Base-by-base conservation (phyloP, 805 yeast species). In the Candida manassasensis region DNA sequence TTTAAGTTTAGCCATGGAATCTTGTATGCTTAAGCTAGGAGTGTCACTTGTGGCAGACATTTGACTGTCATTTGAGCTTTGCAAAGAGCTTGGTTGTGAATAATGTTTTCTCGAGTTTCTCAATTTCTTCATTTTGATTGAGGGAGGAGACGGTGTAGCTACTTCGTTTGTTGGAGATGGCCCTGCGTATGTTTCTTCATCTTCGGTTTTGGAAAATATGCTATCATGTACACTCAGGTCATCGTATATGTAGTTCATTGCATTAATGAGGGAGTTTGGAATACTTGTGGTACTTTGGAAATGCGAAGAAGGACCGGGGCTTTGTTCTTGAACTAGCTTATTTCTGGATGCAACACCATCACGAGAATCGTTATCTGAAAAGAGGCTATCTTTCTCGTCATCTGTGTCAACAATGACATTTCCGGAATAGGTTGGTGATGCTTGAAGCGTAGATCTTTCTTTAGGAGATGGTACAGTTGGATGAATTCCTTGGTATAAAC, bases 1-100 rank as follows among this genome's bases (percentile, higher is more conserved):
- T 29, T 43, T 45, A 30, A 55, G 27, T 15, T 45, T 17, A 6
- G 10, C 6, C n/a, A 15, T 27, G 6, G 30, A 27, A 17, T 27
- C 30, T 7, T 16, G 10, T 7, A 27, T 5, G 15, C 30, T 27
- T 27, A 5, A 6, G 5, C n/a, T n/a, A 21, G 25, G 11, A 21
- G 10, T 21, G 10, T 9, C 25, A 21, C 25, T 9, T 6, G 15
- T 27, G 11, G 12, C 30, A n/a, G 17, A 27, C 6, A 5, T 10
- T 16, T 11, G 6, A 27, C 19, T 5, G 15, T 5, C 17, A 13
- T 7, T 13, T 5, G 15, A 9, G 25, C 25, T 21, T 6, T 9
- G 18, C 21, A 28, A 12, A 37, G 5, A 6, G 18, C 19, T 27
- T 17, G 7, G 27, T 24, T 24, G 27, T 5, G 19, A 6, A 6